Evolutionary conservation across 148 eudicot species (phyloP), one percentile per base, ranked within the genome.

Genomic region (Silene uniflora): DNA sequence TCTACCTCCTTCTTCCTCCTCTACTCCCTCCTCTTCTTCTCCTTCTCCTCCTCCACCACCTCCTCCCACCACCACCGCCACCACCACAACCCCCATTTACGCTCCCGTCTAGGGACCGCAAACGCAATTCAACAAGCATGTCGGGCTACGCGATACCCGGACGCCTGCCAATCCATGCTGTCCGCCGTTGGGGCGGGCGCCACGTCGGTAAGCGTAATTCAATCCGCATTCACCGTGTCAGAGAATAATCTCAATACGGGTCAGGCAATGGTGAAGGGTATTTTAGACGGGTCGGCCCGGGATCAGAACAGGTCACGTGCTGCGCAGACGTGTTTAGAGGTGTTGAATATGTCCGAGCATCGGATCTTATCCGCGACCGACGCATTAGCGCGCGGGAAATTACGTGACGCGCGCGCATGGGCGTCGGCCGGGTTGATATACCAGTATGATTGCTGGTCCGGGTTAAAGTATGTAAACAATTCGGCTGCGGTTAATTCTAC

Each of bases 361-460:
- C 76, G 98, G n/a, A 61, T 78, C 19, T 19, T 70, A 8, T 55
- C 73, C 7, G 77, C 86, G 44, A 69, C 14, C 2, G 87, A 71
- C 3, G 86, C 82, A 3, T 47, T 87, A 67, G 74, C 83, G 29
- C 82, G 83, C 19, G 93, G 80, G 60, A 82, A 71, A 62, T 32
- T 79, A 23, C 84, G 84, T 74, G 93, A 94, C 76, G 88, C 84
- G 5, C 89, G 98, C 0, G 97, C 98, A 0, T 94, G 88, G 91
- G 73, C 76, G 72, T 85, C 88, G 61, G 97, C 98, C 21, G 93
- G 84, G 3, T 62, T 91, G 27, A 71, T 58, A 1, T 94, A 87
- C 90, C 97, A 91, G 83, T 89, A 90, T 73, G 97, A 88, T 73
- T 90, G 95, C 74, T 94, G 96, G 98, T 91, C 97, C 0, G 91